Percentiles rank a stretch among this genome's conserved stretches.
Evolutionary conservation across 768 basidiomycete species (phyloP).

Genomic region (Boletus pseudopeckii): DNA sequence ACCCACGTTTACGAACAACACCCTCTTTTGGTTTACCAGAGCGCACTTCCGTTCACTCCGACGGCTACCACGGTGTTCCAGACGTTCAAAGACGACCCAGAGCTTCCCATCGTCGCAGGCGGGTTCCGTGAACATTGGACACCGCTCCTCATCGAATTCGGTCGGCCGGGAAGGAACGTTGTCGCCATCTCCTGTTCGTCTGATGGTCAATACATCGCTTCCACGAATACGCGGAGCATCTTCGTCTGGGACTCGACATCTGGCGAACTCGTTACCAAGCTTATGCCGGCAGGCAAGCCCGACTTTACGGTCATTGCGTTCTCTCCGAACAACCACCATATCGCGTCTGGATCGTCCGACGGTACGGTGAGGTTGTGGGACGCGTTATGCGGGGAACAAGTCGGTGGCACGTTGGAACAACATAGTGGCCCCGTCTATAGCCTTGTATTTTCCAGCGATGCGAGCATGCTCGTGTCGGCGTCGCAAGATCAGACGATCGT

Average conservation of each 20-base stretch:
- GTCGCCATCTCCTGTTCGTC: constrained; percentile 23
- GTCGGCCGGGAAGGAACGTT: constrained; percentile 12
- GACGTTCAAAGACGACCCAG: constrained; percentile 25
- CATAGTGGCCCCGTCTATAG: constrained; percentile 23
- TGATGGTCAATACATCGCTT: constrained; percentile 30
- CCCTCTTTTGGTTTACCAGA: constrained; percentile 31
- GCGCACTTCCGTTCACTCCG: constrained; percentile 32
- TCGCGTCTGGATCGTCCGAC: constrained; percentile 24
- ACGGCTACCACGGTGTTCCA: constrained; percentile 24
- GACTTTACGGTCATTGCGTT: constrained; percentile 24
- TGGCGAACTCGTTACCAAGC: constrained; percentile 23
- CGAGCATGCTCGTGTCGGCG: constrained; percentile 21
- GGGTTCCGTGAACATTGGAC: constrained; percentile 32
- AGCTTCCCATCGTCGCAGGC: constrained; percentile 23
- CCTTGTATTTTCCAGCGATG: constrained; percentile 32
- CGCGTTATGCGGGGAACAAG: constrained; percentile 20
- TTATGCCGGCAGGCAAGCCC: constrained; percentile 10
- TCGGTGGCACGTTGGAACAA: constrained; percentile 11
- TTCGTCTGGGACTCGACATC: constrained; percentile 28
- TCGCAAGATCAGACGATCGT: constrained; percentile 27
- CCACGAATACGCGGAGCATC: constrained; percentile 19
- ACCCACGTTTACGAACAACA: constrained; percentile 31
- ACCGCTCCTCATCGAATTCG: constrained; percentile 31
- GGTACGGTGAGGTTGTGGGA: constrained; percentile 30
- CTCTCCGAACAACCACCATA: constrained; percentile 25